These are phyloP conservation scores for Mycena vitilis DNA, from an alignment of 768 basidiomycete species.

Conservation along the genomic window DNA sequence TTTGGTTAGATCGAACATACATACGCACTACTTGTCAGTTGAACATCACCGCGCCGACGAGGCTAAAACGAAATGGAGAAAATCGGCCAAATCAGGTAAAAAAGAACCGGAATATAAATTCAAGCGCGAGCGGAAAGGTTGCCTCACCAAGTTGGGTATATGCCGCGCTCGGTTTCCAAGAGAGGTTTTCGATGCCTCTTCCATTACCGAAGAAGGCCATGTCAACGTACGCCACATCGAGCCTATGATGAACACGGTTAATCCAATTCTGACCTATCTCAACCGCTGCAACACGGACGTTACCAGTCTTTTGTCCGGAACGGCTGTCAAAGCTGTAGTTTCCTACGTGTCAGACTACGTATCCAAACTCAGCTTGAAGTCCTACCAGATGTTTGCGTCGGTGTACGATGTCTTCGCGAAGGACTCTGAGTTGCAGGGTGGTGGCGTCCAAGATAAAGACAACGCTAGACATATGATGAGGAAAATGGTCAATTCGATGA, in stretches of 20 bases:
- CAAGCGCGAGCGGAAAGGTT: slow-evolving; percentile 7
- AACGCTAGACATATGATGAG: background rate
- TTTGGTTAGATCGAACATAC: slow-evolving; percentile 34
- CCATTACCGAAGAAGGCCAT: too few relatives aligned
- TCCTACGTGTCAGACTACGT: slow-evolving; percentile 5
- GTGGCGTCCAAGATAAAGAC: background rate
- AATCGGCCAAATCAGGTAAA: background rate
- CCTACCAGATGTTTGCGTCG: background rate
- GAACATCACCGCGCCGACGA: background rate
- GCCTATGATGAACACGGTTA: too few relatives aligned
- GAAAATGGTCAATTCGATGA: background rate
- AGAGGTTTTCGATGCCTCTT: too few relatives aligned
- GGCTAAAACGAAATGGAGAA: background rate
- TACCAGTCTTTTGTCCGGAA: background rate
- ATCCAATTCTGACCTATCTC: background rate
- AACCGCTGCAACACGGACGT: background rate
- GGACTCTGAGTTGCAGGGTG: background rate
- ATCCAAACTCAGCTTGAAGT: background rate
- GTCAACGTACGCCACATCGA: too few relatives aligned
- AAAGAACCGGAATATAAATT: background rate
- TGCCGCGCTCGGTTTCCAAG: too few relatives aligned
- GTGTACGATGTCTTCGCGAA: background rate
- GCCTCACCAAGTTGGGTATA: slow-evolving; percentile 4
- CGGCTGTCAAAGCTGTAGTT: background rate
- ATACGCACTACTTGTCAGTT: slow-evolving; percentile 24